These are phyloP conservation scores for Trichoderma sp. DNA, from an alignment of 2,329 filamentous ascomycete species.

Conservation along the genomic window DNA sequence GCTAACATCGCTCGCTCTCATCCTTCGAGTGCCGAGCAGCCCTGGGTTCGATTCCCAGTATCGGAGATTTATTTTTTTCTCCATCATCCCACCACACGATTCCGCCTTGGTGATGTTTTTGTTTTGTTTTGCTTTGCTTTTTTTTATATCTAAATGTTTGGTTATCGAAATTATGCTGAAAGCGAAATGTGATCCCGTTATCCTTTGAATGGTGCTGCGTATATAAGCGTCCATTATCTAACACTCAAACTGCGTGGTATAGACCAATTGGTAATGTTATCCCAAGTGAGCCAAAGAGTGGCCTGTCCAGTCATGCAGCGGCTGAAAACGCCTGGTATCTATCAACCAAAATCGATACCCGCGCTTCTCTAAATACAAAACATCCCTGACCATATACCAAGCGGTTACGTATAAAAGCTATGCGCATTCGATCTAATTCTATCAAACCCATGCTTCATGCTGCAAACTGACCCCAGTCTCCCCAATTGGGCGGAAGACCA, in stretches of 20 bases:
- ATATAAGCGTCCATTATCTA: neutral
- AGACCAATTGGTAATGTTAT: neutral
- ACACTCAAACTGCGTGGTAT: neutral
- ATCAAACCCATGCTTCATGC: conserved; percentile 23
- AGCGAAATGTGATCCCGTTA: too few species aligned
- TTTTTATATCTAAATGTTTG: too few species aligned
- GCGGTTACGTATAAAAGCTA: neutral
- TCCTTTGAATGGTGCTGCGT: neutral
- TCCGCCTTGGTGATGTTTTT: neutral
- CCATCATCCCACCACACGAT: neutral
- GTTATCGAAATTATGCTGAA: too few species aligned
- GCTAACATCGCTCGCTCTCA: conserved; percentile 36
- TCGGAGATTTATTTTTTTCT: conserved; percentile 13
- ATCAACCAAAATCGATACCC: neutral
- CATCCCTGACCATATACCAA: neutral
- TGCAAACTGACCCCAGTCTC: conserved; percentile 41
- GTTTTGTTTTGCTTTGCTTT: too few species aligned
- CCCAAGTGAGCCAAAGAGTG: neutral
- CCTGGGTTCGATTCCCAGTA: conserved; percentile 23
- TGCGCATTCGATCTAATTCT: neutral
- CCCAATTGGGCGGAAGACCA: conserved; percentile 51
- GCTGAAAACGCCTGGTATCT: neutral
- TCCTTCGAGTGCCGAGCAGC: conserved; percentile 20
- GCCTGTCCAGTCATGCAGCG: neutral
- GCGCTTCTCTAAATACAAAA: neutral